phyloP scores from a whole-genome alignment of 192 early-diverging fungal genomes.

The Phlyctochytrium bullatum region DNA sequence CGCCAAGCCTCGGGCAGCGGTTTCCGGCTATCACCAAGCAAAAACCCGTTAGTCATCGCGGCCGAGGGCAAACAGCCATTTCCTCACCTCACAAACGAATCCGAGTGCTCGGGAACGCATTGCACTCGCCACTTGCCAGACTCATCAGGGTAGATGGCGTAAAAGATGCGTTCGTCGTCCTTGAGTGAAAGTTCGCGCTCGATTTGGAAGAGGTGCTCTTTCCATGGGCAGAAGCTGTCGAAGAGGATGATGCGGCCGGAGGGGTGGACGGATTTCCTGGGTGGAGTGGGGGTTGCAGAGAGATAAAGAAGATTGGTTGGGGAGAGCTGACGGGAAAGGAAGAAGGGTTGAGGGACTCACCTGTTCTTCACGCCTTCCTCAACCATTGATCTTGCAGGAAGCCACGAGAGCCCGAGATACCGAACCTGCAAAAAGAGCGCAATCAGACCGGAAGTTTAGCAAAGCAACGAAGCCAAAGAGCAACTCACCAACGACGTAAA shows the following conservation, averaged over 20 bases:
- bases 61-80: neutral
- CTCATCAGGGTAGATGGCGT: conserved; percentile 77
- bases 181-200: no score
- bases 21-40: conserved; percentile 64
- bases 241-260: conserved; percentile 81
- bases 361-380: conserved; percentile 58
- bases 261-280: conserved; percentile 54
- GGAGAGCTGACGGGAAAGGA: no score
- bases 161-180: conserved; percentile 53
- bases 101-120: conserved; percentile 45
- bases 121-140: conserved; percentile 74
- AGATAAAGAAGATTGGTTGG: no score
- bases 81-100: conserved; percentile 42
- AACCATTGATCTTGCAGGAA: conserved; percentile 86
- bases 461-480: neutral
- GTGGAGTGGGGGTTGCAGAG: neutral
- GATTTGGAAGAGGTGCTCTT: conserved; percentile 82
- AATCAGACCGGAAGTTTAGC: neutral
- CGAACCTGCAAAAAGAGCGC: no score
- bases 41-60: conserved; percentile 39
- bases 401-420: conserved; percentile 75
- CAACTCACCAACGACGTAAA: conserved; percentile 59
- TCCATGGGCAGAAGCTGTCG: conserved; percentile 88
- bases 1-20: conserved; percentile 69
- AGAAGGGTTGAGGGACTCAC: no score